Evolutionary conservation across 805 yeast species (phyloP).

Genomic region (Yarrowia sp.): DNA sequence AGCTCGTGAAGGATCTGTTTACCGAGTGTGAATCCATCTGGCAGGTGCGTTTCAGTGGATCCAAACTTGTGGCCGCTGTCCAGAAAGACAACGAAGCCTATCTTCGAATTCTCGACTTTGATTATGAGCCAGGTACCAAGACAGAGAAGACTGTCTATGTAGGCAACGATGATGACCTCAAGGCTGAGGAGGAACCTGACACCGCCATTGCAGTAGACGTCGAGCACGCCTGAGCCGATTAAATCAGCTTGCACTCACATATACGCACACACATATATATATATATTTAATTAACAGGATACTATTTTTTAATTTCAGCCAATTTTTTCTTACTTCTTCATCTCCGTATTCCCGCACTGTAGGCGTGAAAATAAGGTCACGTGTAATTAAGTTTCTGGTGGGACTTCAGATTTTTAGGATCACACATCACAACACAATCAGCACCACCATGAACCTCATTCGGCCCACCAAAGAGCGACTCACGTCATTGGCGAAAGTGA

Average conservation of each 20-base stretch:
- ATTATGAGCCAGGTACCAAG: conserved; percentile 49
- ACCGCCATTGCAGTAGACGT: neutral
- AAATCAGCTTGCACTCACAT: neutral
- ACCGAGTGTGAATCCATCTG: conserved; percentile 85
- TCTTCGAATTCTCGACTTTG: conserved; percentile 86
- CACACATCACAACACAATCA: neutral
- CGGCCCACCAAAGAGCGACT: conserved; percentile 43
- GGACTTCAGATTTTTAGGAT: neutral
- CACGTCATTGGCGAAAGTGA: conserved; percentile 46
- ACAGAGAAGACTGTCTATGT: conserved; percentile 30
- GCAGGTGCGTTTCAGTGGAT: conserved; percentile 89
- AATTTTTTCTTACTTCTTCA: neutral
- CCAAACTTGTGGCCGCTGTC: conserved; percentile 89
- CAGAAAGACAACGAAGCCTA: conserved; percentile 73
- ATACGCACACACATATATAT: neutral
- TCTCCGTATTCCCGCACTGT: neutral
- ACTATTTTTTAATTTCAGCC: neutral
- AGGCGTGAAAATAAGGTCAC: neutral
- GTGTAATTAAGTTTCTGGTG: conserved; percentile 7
- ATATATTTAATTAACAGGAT: conserved; percentile 31
- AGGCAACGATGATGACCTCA: conserved; percentile 14
- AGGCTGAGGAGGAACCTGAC: neutral
- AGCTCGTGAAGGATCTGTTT: conserved; percentile 71
- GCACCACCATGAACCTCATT: conserved; percentile 14
- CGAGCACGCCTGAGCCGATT: neutral